Percentiles rank a stretch among this genome's conserved stretches.
phyloP scores from a whole-genome alignment of 2,329 filamentous ascomycete genomes.

The Plectosphaerella plurivora region DNA sequence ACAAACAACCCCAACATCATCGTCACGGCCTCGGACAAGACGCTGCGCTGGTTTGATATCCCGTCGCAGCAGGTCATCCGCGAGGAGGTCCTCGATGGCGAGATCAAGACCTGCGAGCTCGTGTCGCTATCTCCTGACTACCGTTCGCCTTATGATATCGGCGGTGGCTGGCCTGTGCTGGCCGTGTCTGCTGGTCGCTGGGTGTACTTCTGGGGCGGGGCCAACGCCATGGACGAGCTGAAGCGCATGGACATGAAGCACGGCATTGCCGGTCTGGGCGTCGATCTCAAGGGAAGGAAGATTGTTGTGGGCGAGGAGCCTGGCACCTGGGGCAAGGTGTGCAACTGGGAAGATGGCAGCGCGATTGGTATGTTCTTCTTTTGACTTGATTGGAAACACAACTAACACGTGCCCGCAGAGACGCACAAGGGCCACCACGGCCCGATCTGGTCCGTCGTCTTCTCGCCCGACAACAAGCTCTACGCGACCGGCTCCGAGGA shows the following conservation, averaged over 20 bases:
- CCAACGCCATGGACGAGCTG: conserved; percentile 63
- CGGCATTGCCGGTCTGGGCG: conserved; percentile 83
- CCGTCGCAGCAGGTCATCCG: conserved; percentile 70
- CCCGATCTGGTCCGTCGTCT: conserved; percentile 92
- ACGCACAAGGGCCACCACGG: conserved; percentile 96
- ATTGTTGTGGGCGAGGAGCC: conserved; percentile 87
- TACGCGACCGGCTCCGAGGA: conserved; percentile 97
- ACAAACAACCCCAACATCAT: conserved; percentile 81
- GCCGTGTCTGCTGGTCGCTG: conserved; percentile 92
- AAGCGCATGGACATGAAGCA: conserved; percentile 79
- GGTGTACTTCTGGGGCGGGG: conserved; percentile 85
- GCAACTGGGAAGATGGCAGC: conserved; percentile 77
- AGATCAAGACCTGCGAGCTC: conserved; percentile 90
- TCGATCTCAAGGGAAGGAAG: conserved; percentile 76
- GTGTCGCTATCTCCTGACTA: conserved; percentile 60
- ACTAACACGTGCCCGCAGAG: conserved; percentile 45
- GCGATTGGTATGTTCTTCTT: conserved; percentile 61
- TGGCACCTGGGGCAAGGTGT: conserved; percentile 95
- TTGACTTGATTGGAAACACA: not conserved
- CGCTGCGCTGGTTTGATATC: conserved; percentile 91
- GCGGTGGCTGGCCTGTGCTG: conserved; percentile 66
- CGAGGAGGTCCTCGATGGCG: conserved; percentile 73
- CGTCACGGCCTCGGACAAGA: conserved; percentile 88
- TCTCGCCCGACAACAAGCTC: conserved; percentile 91
- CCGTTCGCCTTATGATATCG: conserved; percentile 57